Percentiles rank a stretch among this genome's conserved stretches.
Conservation (phyloP, 305 asterid species). For the Nicotiana rustica region DNA sequence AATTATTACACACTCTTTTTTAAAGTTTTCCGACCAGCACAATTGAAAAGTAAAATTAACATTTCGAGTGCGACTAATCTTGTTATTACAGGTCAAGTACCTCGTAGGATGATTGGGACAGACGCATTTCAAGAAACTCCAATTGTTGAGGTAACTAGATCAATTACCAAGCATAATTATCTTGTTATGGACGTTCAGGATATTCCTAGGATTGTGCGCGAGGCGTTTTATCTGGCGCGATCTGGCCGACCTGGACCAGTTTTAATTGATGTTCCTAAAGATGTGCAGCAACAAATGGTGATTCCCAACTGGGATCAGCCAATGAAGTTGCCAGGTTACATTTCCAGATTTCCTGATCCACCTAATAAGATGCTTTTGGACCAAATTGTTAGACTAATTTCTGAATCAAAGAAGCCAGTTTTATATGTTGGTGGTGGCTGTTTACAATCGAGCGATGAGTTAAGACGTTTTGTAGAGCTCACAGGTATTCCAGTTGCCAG, state of each 20-base stretch:
- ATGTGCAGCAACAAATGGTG: conserved; percentile 54
- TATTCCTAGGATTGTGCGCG: conserved; percentile 55
- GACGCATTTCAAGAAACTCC: conserved; percentile 65
- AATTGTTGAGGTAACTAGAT: conserved; percentile 56
- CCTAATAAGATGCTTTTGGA: conserved; percentile 44
- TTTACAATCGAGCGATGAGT: conserved; percentile 50
- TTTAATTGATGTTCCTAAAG: conserved; percentile 59
- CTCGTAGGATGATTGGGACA: conserved; percentile 60
- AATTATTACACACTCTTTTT: too few species aligned
- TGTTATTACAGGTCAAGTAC: conserved; percentile 61
- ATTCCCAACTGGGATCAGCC: conserved; percentile 59
- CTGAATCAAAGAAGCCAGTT: conserved; percentile 51
- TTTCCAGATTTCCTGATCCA: conserved; percentile 50
- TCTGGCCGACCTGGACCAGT: conserved; percentile 63
- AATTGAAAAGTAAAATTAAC: too few species aligned
- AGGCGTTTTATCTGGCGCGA: conserved; percentile 51
- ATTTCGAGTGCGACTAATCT: neutral
- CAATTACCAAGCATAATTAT: conserved; percentile 60
- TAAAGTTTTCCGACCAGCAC: too few species aligned
- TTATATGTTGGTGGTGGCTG: conserved; percentile 65
- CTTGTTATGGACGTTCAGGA: conserved; percentile 54
- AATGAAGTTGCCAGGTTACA: conserved; percentile 47
- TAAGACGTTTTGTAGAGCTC: conserved; percentile 50
- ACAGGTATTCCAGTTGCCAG: conserved; percentile 56
- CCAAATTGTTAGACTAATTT: conserved; percentile 50